phyloP scores from a whole-genome alignment of 768 basidiomycete species.

The Termitomyces sp. region DNA sequence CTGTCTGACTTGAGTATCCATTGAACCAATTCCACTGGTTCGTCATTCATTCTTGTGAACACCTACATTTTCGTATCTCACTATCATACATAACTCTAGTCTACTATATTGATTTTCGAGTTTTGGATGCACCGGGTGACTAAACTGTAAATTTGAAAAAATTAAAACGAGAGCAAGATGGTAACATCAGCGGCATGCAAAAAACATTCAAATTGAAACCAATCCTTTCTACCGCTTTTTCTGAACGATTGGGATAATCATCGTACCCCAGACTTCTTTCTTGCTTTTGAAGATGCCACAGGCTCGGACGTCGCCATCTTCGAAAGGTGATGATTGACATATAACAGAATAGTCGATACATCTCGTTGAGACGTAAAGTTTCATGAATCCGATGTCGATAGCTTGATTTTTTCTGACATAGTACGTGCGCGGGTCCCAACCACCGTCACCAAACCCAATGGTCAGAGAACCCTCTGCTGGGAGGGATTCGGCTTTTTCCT shows the following conservation, averaged over 20 bases:
- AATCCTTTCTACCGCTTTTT: no score
- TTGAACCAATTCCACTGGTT: no score
- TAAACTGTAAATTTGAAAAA: no score
- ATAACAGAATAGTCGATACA: slow-evolving; percentile 30
- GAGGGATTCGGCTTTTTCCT: not conserved
- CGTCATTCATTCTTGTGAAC: no score
- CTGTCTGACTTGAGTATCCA: no score
- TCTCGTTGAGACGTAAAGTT: slow-evolving; percentile 34
- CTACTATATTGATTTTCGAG: no score
- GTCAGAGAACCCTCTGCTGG: slow-evolving; percentile 12
- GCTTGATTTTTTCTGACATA: slow-evolving; percentile 22
- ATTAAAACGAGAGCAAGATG: no score
- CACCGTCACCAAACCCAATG: slow-evolving; percentile 37
- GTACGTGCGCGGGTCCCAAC: slow-evolving; percentile 26
- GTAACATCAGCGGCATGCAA: no score
- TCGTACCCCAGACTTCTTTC: not conserved
- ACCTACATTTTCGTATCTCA: no score
- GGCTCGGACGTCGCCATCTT: not conserved
- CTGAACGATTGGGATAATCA: not conserved
- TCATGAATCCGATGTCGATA: slow-evolving; percentile 38
- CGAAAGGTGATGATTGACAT: slow-evolving; percentile 28
- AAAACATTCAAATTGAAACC: no score
- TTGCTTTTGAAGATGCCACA: not conserved
- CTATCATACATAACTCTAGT: no score
- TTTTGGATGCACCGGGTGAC: no score